Conservation (phyloP, 257 asterid species). For the Ophiorrhiza pumila region DNA sequence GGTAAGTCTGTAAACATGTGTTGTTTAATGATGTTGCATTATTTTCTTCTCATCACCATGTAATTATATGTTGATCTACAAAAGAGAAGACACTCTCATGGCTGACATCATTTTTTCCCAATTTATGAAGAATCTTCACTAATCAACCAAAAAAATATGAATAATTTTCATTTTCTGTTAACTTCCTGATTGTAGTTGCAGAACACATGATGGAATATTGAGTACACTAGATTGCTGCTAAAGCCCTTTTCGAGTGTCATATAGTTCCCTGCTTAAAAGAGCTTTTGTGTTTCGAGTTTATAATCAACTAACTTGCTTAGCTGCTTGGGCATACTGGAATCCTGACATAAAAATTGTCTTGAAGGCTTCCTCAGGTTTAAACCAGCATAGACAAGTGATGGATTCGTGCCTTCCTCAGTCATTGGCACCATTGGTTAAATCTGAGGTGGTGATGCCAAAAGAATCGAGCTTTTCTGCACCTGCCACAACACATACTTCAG, state of each 20-base stretch:
- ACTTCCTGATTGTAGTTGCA: background rate
- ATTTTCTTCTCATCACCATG: background rate
- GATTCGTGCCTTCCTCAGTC: slow-evolving; percentile 49
- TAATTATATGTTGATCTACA: background rate
- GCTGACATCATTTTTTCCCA: background rate
- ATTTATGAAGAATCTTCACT: background rate
- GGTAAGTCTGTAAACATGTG: background rate
- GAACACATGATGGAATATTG: background rate
- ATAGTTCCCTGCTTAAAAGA: background rate
- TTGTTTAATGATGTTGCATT: background rate
- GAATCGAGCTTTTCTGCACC: slow-evolving; percentile 32
- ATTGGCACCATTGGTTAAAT: slow-evolving; percentile 34
- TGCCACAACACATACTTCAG: slow-evolving; percentile 32
- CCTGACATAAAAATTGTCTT: slow-evolving; percentile 28
- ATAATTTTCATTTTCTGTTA: background rate
- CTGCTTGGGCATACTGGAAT: slow-evolving; percentile 2
- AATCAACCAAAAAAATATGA: background rate
- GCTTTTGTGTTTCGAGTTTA: background rate
- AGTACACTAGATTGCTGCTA: background rate
- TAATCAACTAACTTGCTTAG: background rate
- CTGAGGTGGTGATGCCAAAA: slow-evolving; percentile 22
- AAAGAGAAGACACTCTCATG: background rate
- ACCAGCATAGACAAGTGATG: slow-evolving; percentile 41
- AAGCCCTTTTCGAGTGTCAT: background rate
- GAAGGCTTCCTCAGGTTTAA: slow-evolving; percentile 56